Conservation (phyloP, 805 yeast genomes). For the Hanseniaspora vineae region DNA sequence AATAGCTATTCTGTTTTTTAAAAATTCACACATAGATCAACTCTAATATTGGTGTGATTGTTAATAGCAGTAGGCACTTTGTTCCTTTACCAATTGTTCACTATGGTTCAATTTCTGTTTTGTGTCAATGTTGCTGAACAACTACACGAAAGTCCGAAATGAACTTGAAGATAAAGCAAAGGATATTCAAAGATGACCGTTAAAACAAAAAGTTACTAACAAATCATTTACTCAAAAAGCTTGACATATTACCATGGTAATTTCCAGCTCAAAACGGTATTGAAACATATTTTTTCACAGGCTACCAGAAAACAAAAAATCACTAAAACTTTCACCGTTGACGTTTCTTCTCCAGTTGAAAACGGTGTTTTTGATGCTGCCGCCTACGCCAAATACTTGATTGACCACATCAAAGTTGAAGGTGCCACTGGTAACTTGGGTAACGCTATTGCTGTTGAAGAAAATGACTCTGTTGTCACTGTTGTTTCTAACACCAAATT, state of each 20-base stretch:
- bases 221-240: not conserved
- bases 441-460: slow-evolving; percentile 81
- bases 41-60: slow-evolving; percentile 18
- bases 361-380: slow-evolving; percentile 97
- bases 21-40: slow-evolving; percentile 14
- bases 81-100: not conserved
- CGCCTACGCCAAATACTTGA: slow-evolving; percentile 93
- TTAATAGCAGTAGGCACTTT: slow-evolving; percentile 26
- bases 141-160: not conserved
- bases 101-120: not conserved
- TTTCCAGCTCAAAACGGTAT: too few species aligned
- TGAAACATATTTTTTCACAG: slow-evolving; percentile 25
- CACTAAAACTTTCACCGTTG: slow-evolving; percentile 86
- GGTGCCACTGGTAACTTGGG: slow-evolving; percentile 95
- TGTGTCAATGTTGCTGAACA: not conserved
- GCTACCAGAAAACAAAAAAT: slow-evolving; percentile 73
- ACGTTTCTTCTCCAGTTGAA: slow-evolving; percentile 93
- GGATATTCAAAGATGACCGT: not conserved
- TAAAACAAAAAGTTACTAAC: slow-evolving; percentile 1
- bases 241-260: not conserved
- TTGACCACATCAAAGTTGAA: slow-evolving; percentile 98
- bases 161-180: not conserved
- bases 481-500: slow-evolving; percentile 83
- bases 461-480: slow-evolving; percentile 81
- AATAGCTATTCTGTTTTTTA: slow-evolving; percentile 19